Percentiles rank a stretch among this genome's conserved stretches.
Evolutionary conservation across 2,329 filamentous ascomycete genomes (phyloP).

Genomic region (Colletotrichum simmondsii): DNA sequence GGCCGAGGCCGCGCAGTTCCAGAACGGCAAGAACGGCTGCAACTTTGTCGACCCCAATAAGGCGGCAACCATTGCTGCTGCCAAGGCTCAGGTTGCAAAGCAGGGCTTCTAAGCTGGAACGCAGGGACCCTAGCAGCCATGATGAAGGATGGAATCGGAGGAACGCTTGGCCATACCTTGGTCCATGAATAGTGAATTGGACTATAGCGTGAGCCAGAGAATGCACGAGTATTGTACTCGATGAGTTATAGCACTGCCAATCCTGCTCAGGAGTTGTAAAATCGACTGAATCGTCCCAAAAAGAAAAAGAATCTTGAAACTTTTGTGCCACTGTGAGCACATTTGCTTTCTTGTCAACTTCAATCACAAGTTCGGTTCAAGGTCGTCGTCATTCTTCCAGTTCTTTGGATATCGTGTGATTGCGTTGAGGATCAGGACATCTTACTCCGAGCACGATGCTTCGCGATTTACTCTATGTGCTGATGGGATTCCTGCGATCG

Average conservation of each 20-base stretch:
- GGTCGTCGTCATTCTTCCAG: background rate
- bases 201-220: background rate
- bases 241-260: background rate
- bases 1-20: conserved; percentile 40
- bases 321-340: background rate
- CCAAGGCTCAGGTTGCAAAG: conserved; percentile 26
- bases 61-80: conserved; percentile 29
- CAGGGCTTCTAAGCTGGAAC: conserved; percentile 33
- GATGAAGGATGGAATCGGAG: background rate
- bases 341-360: too few species aligned
- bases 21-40: conserved; percentile 46
- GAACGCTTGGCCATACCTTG: too few species aligned
- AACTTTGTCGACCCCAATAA: conserved; percentile 41
- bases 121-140: background rate
- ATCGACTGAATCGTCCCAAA: background rate
- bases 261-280: background rate
- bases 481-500: background rate
- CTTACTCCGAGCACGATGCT: background rate
- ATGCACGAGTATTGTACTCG: background rate
- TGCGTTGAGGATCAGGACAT: background rate
- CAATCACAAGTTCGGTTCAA: too few species aligned
- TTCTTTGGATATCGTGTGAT: background rate
- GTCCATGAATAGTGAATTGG: background rate
- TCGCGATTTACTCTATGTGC: background rate
- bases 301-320: too few species aligned